Evolutionary conservation across 1,139 yeast species (phyloP), one percentile per base, ranked within the genome.

Genomic region (Entelexis sorbosivorans): DNA sequence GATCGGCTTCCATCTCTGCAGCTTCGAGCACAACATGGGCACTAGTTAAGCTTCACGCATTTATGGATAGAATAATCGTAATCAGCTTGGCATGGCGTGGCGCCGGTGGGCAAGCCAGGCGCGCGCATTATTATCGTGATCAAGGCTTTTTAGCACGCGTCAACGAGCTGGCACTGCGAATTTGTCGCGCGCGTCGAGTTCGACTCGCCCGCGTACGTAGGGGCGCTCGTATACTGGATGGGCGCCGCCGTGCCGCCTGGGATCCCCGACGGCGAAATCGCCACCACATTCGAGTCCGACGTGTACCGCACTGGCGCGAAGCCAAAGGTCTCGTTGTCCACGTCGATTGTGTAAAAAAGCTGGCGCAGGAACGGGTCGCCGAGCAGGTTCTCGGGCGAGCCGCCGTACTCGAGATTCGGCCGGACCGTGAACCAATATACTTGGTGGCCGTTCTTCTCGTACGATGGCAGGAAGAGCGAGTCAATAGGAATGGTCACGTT

Each of bases 331-430:
- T 68, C 65, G 57, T 74, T 76, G 32, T 81, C 88, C 55, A 83
- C 68, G 64, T 86, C 89, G 60, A 76, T 86, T 42, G 85, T 93
- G 48, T 80, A 76, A 63, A 86, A 87, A 7, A 85, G 87, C 51
- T 77, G 73, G 54, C 85, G 73, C 60, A 87, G 68, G 66, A 86
- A 79, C 35, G 81, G 76, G 65, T 85, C 95, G 46, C 96, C 96
- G n/a, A 85, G 64, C 16, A 77, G 69, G 47, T 52, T 52, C 50
- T 17, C 20, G 8, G 32, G 32, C 1, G 32, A 5, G 16, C 20
- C 20, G 6, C 3, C 32, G 20, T 6, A n/a, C 14, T n/a, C 31
- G 5, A 17, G 26, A 8, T 16, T 26, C 14, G 42, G 32, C 32
- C 32, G 17, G 9, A 38, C 20, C 19, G 32, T 26, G 32, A 38